These are phyloP conservation scores for Mallotus japonicus DNA, from an alignment of 441 rosid species.

Conservation along the genomic window DNA sequence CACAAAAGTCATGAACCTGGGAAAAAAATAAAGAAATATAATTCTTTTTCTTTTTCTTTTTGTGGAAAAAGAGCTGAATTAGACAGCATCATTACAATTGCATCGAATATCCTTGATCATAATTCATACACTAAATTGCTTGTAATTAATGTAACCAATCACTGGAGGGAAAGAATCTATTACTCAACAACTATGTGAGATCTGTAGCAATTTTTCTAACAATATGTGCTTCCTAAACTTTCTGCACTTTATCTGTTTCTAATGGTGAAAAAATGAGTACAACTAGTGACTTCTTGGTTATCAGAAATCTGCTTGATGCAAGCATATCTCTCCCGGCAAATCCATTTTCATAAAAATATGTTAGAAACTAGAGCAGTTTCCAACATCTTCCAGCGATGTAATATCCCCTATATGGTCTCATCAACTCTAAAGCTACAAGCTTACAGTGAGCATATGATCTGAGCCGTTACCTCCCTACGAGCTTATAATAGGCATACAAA, in stretches of 20 bases:
- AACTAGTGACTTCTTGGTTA: background rate
- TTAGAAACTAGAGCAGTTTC: background rate
- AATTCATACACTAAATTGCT: background rate
- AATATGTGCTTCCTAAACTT: background rate
- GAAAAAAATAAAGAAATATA: background rate
- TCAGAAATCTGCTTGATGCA: slow-evolving; percentile 5
- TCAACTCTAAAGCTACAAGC: slow-evolving; percentile 51
- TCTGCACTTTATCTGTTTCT: background rate
- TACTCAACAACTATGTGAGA: background rate
- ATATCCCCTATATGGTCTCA: background rate
- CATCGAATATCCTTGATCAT: background rate
- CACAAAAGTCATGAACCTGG: too few relatives aligned
- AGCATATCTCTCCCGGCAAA: slow-evolving; percentile 8
- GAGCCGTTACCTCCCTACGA: slow-evolving; percentile 50
- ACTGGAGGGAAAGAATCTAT: background rate
- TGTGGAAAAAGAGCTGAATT: background rate
- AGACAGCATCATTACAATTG: background rate
- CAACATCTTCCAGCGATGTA: slow-evolving; percentile 2
- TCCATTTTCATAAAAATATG: background rate
- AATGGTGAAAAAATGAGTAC: background rate
- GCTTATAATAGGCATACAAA: slow-evolving; percentile 82
- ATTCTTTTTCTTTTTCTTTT: too few relatives aligned
- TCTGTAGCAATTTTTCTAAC: background rate
- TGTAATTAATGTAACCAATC: slow-evolving; percentile 1
- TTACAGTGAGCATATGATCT: slow-evolving; percentile 53